Base-by-base conservation (phyloP, 2,329 filamentous ascomycete genomes). In the Arthrobotrys pseudoclavata region DNA sequence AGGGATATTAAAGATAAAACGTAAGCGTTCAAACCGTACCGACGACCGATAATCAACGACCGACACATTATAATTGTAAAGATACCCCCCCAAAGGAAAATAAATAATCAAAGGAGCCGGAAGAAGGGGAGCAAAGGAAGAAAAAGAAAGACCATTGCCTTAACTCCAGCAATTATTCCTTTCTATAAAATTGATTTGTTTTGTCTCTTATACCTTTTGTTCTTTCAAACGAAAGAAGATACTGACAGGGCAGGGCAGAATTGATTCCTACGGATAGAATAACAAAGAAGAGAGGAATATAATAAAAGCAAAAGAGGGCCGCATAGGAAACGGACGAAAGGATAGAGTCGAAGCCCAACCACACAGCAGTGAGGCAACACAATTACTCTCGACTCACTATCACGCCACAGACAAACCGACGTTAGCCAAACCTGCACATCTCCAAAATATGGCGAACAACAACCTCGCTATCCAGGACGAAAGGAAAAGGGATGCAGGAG, bases 301-400 rank as follows among this genome's bases (percentile, higher is more conserved):
- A 64, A 26, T 45, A 53, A 45, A 29, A 57, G 18, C 63, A 61
- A 66, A 66, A 9, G n/a, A 45, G n/a, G 42, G 5, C 42, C 42
- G 22, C 10, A 13, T 61, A 40, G n/a, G 0, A 50, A 64, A 63
- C 63, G 68, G 63, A 57, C 69, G 64, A 52, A 75, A 66, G 15
- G n/a, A 69, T n/a, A 34, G 26, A 40, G 24, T 15, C 12, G 18
- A n/a, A n/a, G 18, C 20, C 34, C 18, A 37, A 37, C 55, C 55
- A 60, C 37, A 57, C 48, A 68, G 62, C 62, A 64, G 10, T 20
- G 40, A 67, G 18, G 20, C 48, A 79, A 70, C 74, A 74, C 57
- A 60, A 47, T 72, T 37, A 79, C 45, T 72, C 66, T 71, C 66
- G 62, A 72, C 64, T 75, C 62, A 79, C 61, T 74, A 69, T 76